Base-by-base conservation (phyloP, 208 protist genomes). In the Trypanosoma theileri region DNA sequence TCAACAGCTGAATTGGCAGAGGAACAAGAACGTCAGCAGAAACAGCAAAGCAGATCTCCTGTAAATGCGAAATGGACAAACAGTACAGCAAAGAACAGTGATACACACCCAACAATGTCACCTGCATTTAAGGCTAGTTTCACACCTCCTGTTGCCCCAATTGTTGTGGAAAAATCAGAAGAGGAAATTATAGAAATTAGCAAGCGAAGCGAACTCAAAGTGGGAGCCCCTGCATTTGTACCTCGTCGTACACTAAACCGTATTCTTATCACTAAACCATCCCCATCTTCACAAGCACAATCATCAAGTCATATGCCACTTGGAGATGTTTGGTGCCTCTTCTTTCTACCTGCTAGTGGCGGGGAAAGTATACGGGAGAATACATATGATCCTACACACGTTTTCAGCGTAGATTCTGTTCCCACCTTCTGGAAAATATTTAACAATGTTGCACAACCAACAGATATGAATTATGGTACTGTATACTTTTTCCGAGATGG, bases 401-500 rank as follows among this genome's bases (percentile, higher is more conserved):
- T 96, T 26, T 94, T 92, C 51, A 81, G 81, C 51, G 77, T 96
- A 8, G 82, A 93, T 50, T 89, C 76, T 67, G 81, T 96, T 46
- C 73, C 86, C 35, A 91, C 84, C 44, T 95, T 96, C 67, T 97
- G 83, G 84, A 93, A 85, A 64, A 84, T 98, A 10, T 88, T 97
- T 73, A 98, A 98, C 72, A 98, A 98, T 71, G 78, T 98, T 22
- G 81, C 91, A 42, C 53, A 77, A 3, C 90, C 94, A 24, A 91
- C 80, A 4, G 70, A 82, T 31, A 81, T 98, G 59, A 68, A 62
- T 24, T 67, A 79, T 51, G 92, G 95, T 58, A 97, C 91, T 58
- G 93, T 98, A 41, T 97, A 97, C 75, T 83, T 98, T 31, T 98
- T 98, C 78, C 94, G 96, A 22, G 88, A 97, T 56, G 95, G 92